phyloP scores from a whole-genome alignment of 2,329 filamentous ascomycete genomes.

The Chaetomium olivaceum region DNA sequence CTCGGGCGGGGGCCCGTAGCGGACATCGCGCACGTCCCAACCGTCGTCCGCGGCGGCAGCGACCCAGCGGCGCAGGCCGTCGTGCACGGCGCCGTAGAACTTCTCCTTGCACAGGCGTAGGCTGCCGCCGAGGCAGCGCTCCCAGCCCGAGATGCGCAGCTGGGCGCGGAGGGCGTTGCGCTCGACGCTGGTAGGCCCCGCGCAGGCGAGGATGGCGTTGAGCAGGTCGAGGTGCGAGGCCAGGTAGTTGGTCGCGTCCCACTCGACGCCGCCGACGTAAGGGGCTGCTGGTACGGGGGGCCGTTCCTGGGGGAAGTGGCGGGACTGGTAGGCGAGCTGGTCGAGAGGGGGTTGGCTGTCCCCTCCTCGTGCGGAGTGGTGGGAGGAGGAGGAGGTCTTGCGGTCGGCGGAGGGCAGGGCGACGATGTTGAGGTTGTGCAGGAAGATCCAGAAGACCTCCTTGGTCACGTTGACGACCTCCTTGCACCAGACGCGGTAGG shows the following conservation, averaged over 20 bases:
- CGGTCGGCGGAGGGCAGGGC: conserved; percentile 53
- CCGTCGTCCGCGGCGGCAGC: conserved; percentile 82
- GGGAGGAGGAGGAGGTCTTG: conserved; percentile 26
- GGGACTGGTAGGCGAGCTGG: conserved; percentile 59
- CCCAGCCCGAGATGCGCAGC: conserved; percentile 81
- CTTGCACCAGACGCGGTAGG: conserved; percentile 92
- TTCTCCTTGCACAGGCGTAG: conserved; percentile 95
- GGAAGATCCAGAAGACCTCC: conserved; percentile 99
- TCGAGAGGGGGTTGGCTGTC: conserved; percentile 34
- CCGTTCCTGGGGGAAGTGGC: conserved; percentile 80
- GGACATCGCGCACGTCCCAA: conserved; percentile 80
- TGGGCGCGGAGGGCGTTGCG: conserved; percentile 79
- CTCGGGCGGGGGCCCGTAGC: conserved; percentile 62
- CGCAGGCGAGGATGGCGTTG: conserved; percentile 84
- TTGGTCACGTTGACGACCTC: conserved; percentile 92
- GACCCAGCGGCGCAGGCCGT: conserved; percentile 86
- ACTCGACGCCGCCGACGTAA: conserved; percentile 95
- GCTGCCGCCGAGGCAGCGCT: conserved; percentile 82
- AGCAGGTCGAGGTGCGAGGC: conserved; percentile 89
- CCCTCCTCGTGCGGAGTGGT: background rate
- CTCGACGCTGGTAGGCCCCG: conserved; percentile 62
- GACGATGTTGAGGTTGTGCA: conserved; percentile 89
- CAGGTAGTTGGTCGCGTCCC: conserved; percentile 97
- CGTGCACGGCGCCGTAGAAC: conserved; percentile 91
- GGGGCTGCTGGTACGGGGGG: conserved; percentile 91